Conservation (phyloP, 371 early-diverging fungal species). For the Syncephalis fuscata region DNA sequence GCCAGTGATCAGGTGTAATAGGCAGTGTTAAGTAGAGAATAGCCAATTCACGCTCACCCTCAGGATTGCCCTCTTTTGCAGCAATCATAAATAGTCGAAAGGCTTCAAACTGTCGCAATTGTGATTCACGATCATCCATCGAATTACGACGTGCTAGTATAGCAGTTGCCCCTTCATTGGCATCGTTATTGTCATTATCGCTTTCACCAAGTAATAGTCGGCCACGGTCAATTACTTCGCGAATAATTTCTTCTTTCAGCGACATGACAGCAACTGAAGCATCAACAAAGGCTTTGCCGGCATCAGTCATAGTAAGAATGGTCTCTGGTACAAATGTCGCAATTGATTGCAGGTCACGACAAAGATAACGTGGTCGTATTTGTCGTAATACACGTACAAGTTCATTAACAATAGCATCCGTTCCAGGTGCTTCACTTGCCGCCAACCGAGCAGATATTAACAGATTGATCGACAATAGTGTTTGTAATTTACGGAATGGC, state of each 20-base stretch:
- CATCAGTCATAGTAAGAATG: slow-evolving; percentile 18
- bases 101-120: slow-evolving; percentile 15
- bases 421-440: slow-evolving; percentile 13
- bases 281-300: slow-evolving; percentile 24
- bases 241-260: slow-evolving; percentile 17
- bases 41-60: slow-evolving; percentile 19
- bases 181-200: neutral
- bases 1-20: slow-evolving; percentile 5
- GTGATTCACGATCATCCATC: slow-evolving; percentile 12
- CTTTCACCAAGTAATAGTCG: slow-evolving; percentile 8
- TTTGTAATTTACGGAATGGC: slow-evolving; percentile 17
- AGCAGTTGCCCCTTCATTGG: neutral
- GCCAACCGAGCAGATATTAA: slow-evolving; percentile 15
- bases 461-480: slow-evolving; percentile 16
- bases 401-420: slow-evolving; percentile 23
- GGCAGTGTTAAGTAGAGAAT: slow-evolving; percentile 23
- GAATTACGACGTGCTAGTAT: neutral
- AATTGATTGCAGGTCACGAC: slow-evolving; percentile 20
- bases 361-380: slow-evolving; percentile 13
- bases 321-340: slow-evolving; percentile 17
- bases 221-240: slow-evolving; percentile 15
- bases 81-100: slow-evolving; percentile 21
- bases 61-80: slow-evolving; percentile 18
- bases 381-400: slow-evolving; percentile 16
- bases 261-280: slow-evolving; percentile 16